A percentile compares a stretch with the other conserved stretches of the same genome.
These are phyloP conservation scores for Tardiomyces depauwii DNA, from an alignment of 1,139 yeast genomes.

Conservation along the genomic window DNA sequence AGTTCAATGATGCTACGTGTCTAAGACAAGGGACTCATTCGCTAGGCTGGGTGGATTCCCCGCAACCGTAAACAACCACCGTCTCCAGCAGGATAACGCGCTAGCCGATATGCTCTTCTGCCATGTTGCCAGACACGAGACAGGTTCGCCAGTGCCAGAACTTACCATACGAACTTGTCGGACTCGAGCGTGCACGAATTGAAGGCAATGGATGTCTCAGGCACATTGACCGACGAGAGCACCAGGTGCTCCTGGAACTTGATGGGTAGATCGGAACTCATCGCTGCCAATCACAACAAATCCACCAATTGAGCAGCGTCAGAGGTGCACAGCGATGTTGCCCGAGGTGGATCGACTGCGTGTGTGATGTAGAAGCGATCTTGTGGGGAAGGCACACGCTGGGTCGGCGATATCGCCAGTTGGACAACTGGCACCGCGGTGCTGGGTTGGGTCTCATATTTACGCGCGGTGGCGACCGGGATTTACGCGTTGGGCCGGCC, in stretches of 20 bases:
- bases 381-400: not conserved
- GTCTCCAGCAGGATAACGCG: no score
- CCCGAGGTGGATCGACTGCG: not conserved
- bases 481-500: not conserved
- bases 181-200: conserved; percentile 91
- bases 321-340: not conserved
- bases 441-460: not conserved
- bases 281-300: not conserved
- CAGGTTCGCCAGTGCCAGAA: no score
- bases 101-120: no score
- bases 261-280: conserved; percentile 68
- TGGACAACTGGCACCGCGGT: not conserved
- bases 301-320: conserved; percentile 1
- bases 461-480: not conserved
- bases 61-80: no score
- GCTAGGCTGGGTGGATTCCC: no score
- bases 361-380: not conserved
- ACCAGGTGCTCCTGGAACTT: conserved; percentile 92
- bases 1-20: no score
- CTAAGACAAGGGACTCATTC: no score
- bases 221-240: conserved; percentile 75
- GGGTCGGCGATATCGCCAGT: not conserved
- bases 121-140: no score
- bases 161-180: conserved; percentile 62
- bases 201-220: conserved; percentile 77